Percentiles rank a stretch among this genome's conserved stretches.
phyloP scores from a whole-genome alignment of 345 rosid species.

The Eutrema heterophyllum region DNA sequence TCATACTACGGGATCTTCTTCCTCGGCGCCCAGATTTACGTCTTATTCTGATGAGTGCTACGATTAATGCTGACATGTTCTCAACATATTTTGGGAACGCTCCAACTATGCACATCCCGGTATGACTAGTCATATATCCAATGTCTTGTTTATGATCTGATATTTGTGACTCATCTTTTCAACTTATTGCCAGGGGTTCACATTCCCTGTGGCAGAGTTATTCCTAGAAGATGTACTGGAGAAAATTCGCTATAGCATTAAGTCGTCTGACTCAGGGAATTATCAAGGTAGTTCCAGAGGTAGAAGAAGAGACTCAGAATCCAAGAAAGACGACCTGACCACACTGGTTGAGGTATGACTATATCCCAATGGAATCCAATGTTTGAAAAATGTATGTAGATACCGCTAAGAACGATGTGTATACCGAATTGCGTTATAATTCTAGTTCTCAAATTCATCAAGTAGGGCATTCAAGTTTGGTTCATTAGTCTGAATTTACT shows the following conservation, averaged over 20 bases:
- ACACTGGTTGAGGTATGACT: conserved; percentile 70
- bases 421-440: too few species aligned
- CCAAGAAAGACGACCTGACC: conserved; percentile 64
- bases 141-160: background rate
- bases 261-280: conserved; percentile 56
- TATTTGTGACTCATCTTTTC: background rate
- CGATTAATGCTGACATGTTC: conserved; percentile 90
- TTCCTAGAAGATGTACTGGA: conserved; percentile 86
- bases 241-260: conserved; percentile 61
- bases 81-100: conserved; percentile 79
- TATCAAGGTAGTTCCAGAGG: conserved; percentile 71
- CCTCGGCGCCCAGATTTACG: conserved; percentile 87
- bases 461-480: too few species aligned
- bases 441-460: too few species aligned
- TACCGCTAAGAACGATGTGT: too few species aligned
- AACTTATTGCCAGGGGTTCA: conserved; percentile 59
- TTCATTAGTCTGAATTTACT: too few species aligned
- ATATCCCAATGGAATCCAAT: background rate
- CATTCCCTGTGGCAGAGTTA: conserved; percentile 81
- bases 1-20: conserved; percentile 85
- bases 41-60: conserved; percentile 90
- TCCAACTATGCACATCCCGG: conserved; percentile 81
- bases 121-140: conserved; percentile 27
- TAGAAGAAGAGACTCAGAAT: conserved; percentile 67
- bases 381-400: too few species aligned